phyloP scores from a whole-genome alignment of 345 rosid genomes.

The Hibiscus syriacus region DNA sequence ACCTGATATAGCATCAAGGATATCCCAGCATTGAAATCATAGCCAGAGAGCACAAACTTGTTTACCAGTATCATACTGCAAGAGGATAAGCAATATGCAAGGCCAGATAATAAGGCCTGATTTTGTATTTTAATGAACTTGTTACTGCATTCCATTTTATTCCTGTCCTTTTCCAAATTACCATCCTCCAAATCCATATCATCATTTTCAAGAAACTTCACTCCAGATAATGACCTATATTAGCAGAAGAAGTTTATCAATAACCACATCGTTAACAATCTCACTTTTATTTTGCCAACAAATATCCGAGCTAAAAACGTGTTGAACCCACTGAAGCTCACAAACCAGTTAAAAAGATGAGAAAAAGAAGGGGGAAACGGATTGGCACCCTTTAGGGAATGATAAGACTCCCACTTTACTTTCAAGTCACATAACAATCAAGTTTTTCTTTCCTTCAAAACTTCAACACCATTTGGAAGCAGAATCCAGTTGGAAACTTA shows the following conservation, averaged over 20 bases:
- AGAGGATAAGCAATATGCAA: slow-evolving; percentile 91
- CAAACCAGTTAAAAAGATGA: not conserved
- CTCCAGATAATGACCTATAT: slow-evolving; percentile 41
- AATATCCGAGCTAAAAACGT: not conserved
- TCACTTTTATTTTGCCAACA: not conserved
- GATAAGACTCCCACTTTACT: not conserved
- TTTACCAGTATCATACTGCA: slow-evolving; percentile 96
- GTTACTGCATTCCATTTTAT: slow-evolving; percentile 36
- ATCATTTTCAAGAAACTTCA: slow-evolving; percentile 53
- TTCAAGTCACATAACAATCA: not conserved
- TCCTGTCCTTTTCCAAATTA: slow-evolving; percentile 49
- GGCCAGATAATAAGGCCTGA: slow-evolving; percentile 77
- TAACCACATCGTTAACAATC: not conserved
- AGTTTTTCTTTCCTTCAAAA: not conserved
- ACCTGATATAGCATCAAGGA: slow-evolving; percentile 97
- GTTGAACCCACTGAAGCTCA: not conserved
- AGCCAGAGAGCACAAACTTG: slow-evolving; percentile 92
- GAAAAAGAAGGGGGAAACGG: not conserved
- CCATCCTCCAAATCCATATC: slow-evolving; percentile 83
- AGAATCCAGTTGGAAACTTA: not conserved
- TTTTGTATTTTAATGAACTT: slow-evolving; percentile 47
- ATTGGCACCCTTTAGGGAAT: not conserved
- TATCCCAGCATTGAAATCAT: slow-evolving; percentile 90
- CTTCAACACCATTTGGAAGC: not conserved
- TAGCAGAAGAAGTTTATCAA: slow-evolving; percentile 12